Evolutionary conservation across 495 filamentous ascomycete species (phyloP), one percentile per base, ranked within the genome.

Genomic region (Penicillium malachiteum): DNA sequence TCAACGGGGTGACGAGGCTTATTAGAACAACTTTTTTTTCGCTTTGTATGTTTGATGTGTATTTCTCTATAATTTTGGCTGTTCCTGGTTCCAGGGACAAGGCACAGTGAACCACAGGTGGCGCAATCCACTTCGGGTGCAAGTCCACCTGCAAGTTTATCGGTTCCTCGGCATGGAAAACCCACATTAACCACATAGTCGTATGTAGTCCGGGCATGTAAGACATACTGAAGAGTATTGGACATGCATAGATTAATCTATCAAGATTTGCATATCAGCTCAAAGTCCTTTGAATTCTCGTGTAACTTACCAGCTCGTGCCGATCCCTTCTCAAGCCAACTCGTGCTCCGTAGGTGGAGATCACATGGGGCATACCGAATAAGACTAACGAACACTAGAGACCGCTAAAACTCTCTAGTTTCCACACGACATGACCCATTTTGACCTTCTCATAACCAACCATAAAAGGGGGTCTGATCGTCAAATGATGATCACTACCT

Each of bases 311-410:
- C 33, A 33, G 10, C 30, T 17, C 33, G 17, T 38, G 61, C 6
- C 38, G 62, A 64, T 64, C 62, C 16, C 49, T 64, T 48, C 62
- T 40, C 0, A 54, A 64, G 40, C 17, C 13, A 58, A 54, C 17
- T 17, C 8, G 5, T 52, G 18, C 61, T 56, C 61, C 62, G 62
- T 13, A 9, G 13, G 39, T 42, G 35, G 21, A 39, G 35, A 51
- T 51, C 49, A 51, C 49, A 51, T 40, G 48, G 49, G 30, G 48
- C 7, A 12, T n/a, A n/a, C n/a, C 17, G 21, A 26, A 26, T 26
- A 1, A 26, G 21, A 37, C 34, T 10, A 37, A 37, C 34, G 8
- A 37, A 37, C 2, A 13, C 34, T 37, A 37, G 34, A 9, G 34
- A 37, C 8, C 34, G 12, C 34, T 37, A 37, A 37, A 26, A 26